phyloP scores from a whole-genome alignment of 805 yeast species.

The Yarrowia bubula region DNA sequence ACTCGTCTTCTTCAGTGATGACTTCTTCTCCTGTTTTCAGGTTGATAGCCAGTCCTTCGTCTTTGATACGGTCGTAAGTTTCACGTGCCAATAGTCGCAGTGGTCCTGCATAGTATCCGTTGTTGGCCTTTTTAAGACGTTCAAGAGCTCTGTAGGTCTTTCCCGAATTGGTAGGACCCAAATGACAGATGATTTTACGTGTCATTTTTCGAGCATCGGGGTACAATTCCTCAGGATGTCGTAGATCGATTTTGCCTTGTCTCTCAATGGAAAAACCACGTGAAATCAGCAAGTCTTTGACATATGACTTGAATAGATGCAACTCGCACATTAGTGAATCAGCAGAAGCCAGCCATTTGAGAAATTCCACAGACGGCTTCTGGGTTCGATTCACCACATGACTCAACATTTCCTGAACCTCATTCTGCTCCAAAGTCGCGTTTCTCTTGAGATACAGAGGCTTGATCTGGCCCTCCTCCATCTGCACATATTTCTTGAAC shows the following conservation, averaged over 20 bases:
- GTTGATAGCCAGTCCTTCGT: conserved; percentile 69
- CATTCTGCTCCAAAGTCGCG: background rate
- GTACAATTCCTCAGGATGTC: conserved; percentile 72
- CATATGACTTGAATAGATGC: background rate
- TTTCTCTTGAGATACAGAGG: background rate
- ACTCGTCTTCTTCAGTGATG: conserved; percentile 60
- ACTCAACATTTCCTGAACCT: background rate
- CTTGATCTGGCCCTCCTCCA: background rate
- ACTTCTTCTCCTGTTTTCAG: conserved; percentile 95
- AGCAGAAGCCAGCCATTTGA: background rate
- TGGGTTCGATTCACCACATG: conserved; percentile 3
- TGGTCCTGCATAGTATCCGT: conserved; percentile 95
- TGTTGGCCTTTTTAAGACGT: conserved; percentile 58
- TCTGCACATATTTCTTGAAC: conserved; percentile 3
- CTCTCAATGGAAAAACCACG: conserved; percentile 46
- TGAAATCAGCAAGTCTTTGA: background rate
- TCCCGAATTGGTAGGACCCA: conserved; percentile 97
- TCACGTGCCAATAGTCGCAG: conserved; percentile 87
- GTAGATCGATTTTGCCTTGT: conserved; percentile 51
- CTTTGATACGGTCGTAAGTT: conserved; percentile 75
- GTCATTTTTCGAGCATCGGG: conserved; percentile 80
- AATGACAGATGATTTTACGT: conserved; percentile 83
- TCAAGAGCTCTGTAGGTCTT: conserved; percentile 83
- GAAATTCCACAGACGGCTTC: conserved; percentile 8
- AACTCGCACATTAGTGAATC: background rate